Conservation (phyloP, 2,329 filamentous ascomycete species). For the Xylariaceae sp. region DNA sequence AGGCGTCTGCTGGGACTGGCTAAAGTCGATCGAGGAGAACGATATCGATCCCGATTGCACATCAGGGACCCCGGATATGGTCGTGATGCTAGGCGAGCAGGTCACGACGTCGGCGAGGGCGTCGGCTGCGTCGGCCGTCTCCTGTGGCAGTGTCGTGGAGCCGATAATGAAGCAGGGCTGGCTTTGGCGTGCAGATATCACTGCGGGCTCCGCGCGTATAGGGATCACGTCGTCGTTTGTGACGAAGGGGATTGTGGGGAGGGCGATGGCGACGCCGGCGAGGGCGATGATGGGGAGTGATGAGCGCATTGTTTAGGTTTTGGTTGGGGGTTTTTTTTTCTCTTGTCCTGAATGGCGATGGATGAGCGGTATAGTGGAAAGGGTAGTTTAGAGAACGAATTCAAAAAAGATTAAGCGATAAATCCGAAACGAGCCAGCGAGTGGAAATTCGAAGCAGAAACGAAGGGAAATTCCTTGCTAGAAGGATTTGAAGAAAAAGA, state of each 20-base stretch:
- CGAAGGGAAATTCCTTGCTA: slow-evolving; percentile 28
- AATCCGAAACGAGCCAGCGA: slow-evolving; percentile 27
- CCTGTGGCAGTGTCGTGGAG: slow-evolving; percentile 55
- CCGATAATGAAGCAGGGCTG: slow-evolving; percentile 61
- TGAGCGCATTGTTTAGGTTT: slow-evolving; percentile 26
- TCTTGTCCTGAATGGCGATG: not conserved
- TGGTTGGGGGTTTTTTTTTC: not conserved
- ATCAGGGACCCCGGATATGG: slow-evolving; percentile 62
- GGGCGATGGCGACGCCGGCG: slow-evolving; percentile 22
- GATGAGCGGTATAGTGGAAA: slow-evolving; percentile 1
- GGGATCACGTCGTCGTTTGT: slow-evolving; percentile 26
- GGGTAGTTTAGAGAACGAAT: not conserved
- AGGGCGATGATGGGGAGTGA: slow-evolving; percentile 26
- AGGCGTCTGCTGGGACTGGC: slow-evolving; percentile 53
- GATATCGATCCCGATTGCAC: slow-evolving; percentile 57
- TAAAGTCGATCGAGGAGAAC: slow-evolving; percentile 65
- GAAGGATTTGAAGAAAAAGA: slow-evolving; percentile 11
- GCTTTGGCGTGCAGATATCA: slow-evolving; percentile 4
- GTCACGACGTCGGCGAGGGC: slow-evolving; percentile 54
- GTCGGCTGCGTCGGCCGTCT: slow-evolving; percentile 53
- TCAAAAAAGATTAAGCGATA: slow-evolving; percentile 12
- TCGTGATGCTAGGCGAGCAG: slow-evolving; percentile 55
- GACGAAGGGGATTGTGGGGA: slow-evolving; percentile 35
- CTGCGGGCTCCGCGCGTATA: not conserved
- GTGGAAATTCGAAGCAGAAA: slow-evolving; percentile 25